Evolutionary conservation across 1,284 basidiomycete genomes (phyloP), one percentile per base, ranked within the genome.

Genomic region (Tilletia walkeri): DNA sequence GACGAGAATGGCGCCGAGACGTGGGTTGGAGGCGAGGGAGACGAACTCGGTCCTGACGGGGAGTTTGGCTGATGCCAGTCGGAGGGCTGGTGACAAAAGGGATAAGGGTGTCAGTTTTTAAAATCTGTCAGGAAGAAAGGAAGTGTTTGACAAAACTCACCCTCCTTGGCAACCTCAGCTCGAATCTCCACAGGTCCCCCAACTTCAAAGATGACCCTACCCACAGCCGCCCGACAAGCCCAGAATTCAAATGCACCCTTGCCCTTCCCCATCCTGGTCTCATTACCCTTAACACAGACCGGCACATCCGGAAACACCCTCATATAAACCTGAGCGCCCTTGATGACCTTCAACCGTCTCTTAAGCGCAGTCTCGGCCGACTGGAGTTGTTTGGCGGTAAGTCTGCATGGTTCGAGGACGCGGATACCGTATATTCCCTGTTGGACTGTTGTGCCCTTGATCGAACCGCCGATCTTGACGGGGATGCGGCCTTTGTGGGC

Each of bases 231-330:
- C 69, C 94, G 89, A 73, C 92, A 94, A 47, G 95, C 93, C 96
- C 95, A 98, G 84, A 89, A 98, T 84, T 98, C 95, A 80, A 98
- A 99, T 0, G 91, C 89, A 65, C 96, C 96, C 85, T 99, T 99
- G 71, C 96, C 96, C 85, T 98, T 98, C 63, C 95, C 95, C 96
- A 99, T 99, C 89, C 96, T 92, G 6, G 95, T 96, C 85, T 99
- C 95, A 81, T 97, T 98, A 69, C 95, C 95, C 89, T 99, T 98
- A 70, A 98, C 91, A 86, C 95, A 97, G 70, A 99, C 94, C 2
- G 95, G 94, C 70, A 97, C 90, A 85, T 98, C 94, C 3, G 95
- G 95, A 86, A 98, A 99, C 36, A 98, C 91, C 36, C 95, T 88
- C 84, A 97, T 83, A 84, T 89, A 94, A 45, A 94, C 89, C 85